Base-by-base conservation (phyloP, 768 basidiomycete genomes). In the Suillus subluteus region DNA sequence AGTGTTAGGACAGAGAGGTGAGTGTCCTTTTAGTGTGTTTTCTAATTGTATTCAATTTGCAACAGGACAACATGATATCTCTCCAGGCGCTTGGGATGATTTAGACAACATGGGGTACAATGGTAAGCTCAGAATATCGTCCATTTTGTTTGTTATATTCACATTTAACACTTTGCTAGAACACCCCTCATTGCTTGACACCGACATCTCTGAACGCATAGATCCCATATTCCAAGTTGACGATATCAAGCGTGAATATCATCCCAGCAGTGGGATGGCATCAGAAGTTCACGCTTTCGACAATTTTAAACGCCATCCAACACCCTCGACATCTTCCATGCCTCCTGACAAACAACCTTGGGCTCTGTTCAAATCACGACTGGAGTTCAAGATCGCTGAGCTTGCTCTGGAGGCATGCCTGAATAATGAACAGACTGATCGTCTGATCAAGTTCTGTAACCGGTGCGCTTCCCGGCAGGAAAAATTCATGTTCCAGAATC, bases 181-280 rank as follows among this genome's bases (percentile, higher is more conserved):
- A 40, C 40, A 1, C 21, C 8, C 44, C 21, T n/a, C 4, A 4
- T 46, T 46, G n/a, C 44, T 46, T 9, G 44, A 46, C 8, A 9
- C 9, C 3, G 9, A 46, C 6, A 4, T n/a, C 44, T 7, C 21
- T 46, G 44, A 46, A n/a, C 9, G 2, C 4, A 18, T n/a, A 6
- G 44, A 46, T 9, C 44, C 44, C 4, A n/a, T 46, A 18, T 46
- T 46, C 44, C 44, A 46, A 18, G 44, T 46, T 11, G 72, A 73
- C 23, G 68, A 76, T 65, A 73, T 76, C 63, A 67, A 67, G 50
- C 67, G 65, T 12, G 66, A 75, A 46, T 74, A 68, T 56, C 76
- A 78, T 58, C 74, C 71, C 5, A 50, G 61, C 43, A 68, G 69
- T 62, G 41, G 66, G 11, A 58, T 43, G 8, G 43, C 59, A 9